Evolutionary conservation across 352 stramenopile genomes (phyloP).

Genomic region (Phytophthora citrophthora): DNA sequence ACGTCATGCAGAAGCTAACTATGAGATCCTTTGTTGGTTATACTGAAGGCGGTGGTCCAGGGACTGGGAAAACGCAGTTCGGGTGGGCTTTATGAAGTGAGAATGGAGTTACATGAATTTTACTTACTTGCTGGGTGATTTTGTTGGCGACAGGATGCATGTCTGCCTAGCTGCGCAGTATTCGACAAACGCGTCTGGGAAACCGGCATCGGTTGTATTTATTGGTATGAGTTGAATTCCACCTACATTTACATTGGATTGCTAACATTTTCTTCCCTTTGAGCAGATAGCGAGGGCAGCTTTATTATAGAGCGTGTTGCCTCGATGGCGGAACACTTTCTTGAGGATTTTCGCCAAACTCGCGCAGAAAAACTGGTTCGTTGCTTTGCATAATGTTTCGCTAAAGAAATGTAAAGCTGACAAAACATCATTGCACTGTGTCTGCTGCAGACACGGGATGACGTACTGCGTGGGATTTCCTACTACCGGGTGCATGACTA

Average conservation of each 20-base stretch:
- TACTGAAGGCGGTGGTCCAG: conserved; percentile 58
- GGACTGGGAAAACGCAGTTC: conserved; percentile 81
- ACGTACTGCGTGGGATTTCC: conserved; percentile 78
- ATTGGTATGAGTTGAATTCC: conserved; percentile 49
- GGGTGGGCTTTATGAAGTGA: conserved; percentile 32
- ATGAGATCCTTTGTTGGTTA: not conserved
- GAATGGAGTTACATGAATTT: not conserved
- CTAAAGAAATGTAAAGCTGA: not conserved
- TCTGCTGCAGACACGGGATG: conserved; percentile 60
- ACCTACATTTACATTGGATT: not conserved
- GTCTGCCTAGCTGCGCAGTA: conserved; percentile 68
- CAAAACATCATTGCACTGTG: not conserved
- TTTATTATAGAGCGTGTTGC: conserved; percentile 90
- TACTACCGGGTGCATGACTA: conserved; percentile 90
- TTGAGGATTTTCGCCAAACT: conserved; percentile 66
- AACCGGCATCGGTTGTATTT: conserved; percentile 47
- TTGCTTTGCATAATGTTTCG: not conserved
- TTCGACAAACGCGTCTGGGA: conserved; percentile 19
- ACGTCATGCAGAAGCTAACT: not conserved
- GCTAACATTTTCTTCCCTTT: not conserved
- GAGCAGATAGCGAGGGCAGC: conserved; percentile 91
- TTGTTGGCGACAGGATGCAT: conserved; percentile 56
- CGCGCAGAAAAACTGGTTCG: conserved; percentile 40
- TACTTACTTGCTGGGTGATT: not conserved
- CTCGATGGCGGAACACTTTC: conserved; percentile 83